Conservation (phyloP, 1,284 basidiomycete species). For the Puccinia horiana region DNA sequence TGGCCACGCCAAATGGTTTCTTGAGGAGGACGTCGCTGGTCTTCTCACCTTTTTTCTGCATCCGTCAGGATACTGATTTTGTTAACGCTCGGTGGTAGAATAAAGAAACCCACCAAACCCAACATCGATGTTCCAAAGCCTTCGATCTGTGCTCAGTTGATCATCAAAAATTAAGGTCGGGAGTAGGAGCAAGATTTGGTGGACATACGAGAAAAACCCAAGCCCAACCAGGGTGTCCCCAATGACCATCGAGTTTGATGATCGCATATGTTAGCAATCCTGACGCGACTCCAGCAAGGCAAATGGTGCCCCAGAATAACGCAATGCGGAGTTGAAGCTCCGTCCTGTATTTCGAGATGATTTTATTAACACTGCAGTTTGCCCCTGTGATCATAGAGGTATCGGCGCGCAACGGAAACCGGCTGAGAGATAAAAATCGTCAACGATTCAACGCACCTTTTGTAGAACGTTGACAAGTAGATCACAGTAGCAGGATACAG, state of each 20-base stretch:
- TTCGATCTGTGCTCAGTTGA: neutral
- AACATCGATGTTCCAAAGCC: slow-evolving; percentile 2
- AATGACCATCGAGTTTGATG: slow-evolving; percentile 9
- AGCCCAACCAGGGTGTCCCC: slow-evolving; percentile 24
- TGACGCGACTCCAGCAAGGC: slow-evolving; percentile 12
- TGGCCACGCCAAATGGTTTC: neutral
- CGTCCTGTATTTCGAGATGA: neutral
- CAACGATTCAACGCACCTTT: neutral
- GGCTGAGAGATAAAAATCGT: neutral
- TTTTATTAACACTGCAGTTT: neutral
- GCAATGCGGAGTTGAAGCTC: slow-evolving; percentile 44
- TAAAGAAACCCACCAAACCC: neutral
- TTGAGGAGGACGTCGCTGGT: neutral
- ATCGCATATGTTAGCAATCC: slow-evolving; percentile 31
- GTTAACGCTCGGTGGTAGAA: neutral
- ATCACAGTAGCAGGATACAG: slow-evolving; percentile 18
- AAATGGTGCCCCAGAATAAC: slow-evolving; percentile 16
- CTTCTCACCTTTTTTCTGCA: neutral
- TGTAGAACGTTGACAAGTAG: slow-evolving; percentile 32
- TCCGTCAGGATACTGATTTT: neutral
- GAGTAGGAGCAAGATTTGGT: neutral
- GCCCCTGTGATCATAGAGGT: too few relatives aligned
- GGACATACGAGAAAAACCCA: slow-evolving; percentile 38
- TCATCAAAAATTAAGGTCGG: neutral
- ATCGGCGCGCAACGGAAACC: neutral